Conservation (phyloP, 257 asterid species). For the Solanum bukasovii region DNA sequence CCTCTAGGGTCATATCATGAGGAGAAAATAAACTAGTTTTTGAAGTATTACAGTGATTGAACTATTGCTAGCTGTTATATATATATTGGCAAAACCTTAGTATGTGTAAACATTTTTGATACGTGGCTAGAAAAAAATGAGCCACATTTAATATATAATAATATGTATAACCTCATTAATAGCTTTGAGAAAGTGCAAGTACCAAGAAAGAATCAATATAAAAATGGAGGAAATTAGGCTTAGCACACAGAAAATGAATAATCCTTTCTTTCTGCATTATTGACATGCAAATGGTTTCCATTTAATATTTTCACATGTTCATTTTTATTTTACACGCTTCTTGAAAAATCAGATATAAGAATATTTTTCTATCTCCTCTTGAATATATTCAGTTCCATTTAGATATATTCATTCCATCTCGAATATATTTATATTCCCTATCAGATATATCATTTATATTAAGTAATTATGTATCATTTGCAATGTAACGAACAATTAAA, state of each 20-base stretch:
- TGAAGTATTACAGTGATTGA: background rate
- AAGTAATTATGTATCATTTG: no score
- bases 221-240: background rate
- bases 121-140: background rate
- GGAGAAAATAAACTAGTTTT: background rate
- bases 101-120: background rate
- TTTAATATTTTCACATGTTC: background rate
- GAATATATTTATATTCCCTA: background rate
- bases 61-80: background rate
- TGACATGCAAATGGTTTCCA: background rate
- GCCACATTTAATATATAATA: background rate
- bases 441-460: background rate
- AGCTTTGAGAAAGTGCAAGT: background rate
- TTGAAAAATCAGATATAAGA: no score
- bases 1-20: background rate
- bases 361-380: no score
- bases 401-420: no score
- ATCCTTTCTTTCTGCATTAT: background rate
- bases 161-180: background rate
- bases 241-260: background rate
- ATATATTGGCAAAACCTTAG: background rate
- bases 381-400: no score
- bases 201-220: background rate
- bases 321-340: background rate
- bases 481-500: no score